Evolutionary conservation across 176 grass and related monocot genomes (phyloP).

Genomic region (Dactylis glomerata): DNA sequence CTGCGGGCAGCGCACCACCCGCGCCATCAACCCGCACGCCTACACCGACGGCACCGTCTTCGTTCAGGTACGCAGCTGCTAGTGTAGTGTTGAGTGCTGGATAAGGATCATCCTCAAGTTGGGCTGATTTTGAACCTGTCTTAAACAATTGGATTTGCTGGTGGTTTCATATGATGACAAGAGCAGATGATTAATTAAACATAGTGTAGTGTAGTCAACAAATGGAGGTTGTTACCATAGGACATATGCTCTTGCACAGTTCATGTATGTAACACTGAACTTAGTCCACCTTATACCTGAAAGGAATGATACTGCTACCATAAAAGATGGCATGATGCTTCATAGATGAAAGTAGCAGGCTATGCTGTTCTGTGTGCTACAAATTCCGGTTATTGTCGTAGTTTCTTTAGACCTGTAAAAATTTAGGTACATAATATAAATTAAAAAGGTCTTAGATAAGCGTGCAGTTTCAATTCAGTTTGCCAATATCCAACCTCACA

Average conservation of each 20-base stretch:
- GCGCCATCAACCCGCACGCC: conserved; percentile 96
- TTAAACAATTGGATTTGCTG: not conserved
- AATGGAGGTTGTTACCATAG: not conserved
- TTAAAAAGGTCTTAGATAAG: not conserved
- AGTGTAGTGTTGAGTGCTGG: not conserved
- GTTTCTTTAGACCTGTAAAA: not conserved
- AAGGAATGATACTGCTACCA: not conserved
- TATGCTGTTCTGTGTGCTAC: not conserved
- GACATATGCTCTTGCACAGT: not conserved
- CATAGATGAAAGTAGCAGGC: not conserved
- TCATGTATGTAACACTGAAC: not conserved
- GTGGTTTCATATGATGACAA: not conserved
- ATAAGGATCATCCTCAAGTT: not conserved
- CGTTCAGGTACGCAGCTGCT: conserved; percentile 58
- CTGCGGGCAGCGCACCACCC: conserved; percentile 81
- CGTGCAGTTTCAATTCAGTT: not conserved
- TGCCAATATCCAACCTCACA: too few relatives aligned
- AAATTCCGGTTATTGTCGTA: not conserved
- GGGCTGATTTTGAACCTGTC: not conserved
- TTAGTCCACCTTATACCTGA: not conserved
- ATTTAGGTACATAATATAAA: not conserved
- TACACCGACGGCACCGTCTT: conserved; percentile 93
- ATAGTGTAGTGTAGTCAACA: too few relatives aligned
- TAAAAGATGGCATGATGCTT: not conserved
- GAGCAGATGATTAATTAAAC: too few relatives aligned